phyloP scores from a whole-genome alignment of 306 rosid genomes.

The Dryas drummondii region DNA sequence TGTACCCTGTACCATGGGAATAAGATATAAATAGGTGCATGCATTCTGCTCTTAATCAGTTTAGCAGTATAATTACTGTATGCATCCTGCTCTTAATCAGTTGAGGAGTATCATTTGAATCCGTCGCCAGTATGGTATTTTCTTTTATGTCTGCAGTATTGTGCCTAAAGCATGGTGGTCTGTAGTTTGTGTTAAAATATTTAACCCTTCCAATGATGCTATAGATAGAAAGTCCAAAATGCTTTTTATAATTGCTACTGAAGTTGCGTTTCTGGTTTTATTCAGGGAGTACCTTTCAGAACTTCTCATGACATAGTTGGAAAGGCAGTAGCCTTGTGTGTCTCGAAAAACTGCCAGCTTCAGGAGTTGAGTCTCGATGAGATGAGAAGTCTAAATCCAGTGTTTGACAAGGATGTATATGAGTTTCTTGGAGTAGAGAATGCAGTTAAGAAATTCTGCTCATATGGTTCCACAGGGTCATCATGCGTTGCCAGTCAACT shows the following conservation, averaged over 20 bases:
- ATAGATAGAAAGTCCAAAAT: not conserved
- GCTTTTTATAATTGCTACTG: not conserved
- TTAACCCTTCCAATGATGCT: no score
- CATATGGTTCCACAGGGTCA: conserved; percentile 92
- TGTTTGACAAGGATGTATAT: conserved; percentile 75
- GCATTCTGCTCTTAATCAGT: no score
- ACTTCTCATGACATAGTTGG: conserved; percentile 95
- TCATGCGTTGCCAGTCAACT: conserved; percentile 78
- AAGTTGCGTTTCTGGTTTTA: conserved; percentile 13
- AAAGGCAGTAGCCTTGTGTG: conserved; percentile 73
- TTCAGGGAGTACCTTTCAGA: conserved; percentile 88
- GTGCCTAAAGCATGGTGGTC: no score
- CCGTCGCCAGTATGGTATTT: no score
- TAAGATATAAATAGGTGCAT: no score
- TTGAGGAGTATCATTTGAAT: no score
- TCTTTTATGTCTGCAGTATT: no score
- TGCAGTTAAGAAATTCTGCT: conserved; percentile 68
- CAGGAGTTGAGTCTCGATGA: conserved; percentile 68
- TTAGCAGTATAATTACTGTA: no score
- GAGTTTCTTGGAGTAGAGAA: conserved; percentile 87
- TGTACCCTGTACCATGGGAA: no score
- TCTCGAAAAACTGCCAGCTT: conserved; percentile 63
- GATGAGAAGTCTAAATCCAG: conserved; percentile 53
- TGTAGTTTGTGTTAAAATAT: no score
- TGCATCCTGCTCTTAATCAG: no score